phyloP scores from a whole-genome alignment of 2,329 filamentous ascomycete species.

The Mycosphaerella sp. region DNA sequence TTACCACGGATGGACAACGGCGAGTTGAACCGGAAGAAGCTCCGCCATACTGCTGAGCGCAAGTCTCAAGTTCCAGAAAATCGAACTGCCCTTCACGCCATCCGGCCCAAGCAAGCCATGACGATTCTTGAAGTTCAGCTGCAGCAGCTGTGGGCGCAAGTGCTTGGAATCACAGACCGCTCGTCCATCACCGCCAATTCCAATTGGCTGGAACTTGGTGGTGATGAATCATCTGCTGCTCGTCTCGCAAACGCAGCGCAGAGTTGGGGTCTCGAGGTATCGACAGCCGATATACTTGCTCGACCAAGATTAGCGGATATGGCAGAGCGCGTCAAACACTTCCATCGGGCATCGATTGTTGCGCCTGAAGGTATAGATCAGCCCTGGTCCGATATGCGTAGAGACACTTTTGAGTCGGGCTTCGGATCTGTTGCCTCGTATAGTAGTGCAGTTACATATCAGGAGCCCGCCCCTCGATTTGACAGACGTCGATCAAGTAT shows the following conservation, averaged over 20 bases:
- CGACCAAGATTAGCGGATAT: constrained; percentile 8
- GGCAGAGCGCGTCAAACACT: constrained; percentile 12
- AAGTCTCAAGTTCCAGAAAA: constrained; percentile 5
- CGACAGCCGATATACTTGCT: constrained; percentile 4
- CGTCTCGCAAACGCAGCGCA: constrained; percentile 1
- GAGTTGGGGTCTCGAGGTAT: constrained; percentile 8
- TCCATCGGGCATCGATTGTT: constrained; percentile 6
- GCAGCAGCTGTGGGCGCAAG: constrained; percentile 11
- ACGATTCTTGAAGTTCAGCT: constrained; percentile 11
- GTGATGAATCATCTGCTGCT: constrained; percentile 1
- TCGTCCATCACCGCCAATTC: constrained; percentile 9
- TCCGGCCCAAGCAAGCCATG: constrained; percentile 6
- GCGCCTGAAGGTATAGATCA: constrained; percentile 5
- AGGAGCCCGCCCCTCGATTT: background rate
- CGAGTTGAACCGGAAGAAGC: constrained; percentile 58
- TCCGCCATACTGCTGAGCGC: constrained; percentile 34
- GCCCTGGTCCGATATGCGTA: constrained; percentile 8
- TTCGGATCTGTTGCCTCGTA: constrained; percentile 1
- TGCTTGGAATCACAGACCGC: constrained; percentile 9
- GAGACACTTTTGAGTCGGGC: constrained; percentile 6
- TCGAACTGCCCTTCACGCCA: constrained; percentile 1
- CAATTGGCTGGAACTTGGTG: constrained; percentile 7
- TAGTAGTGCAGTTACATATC: background rate
- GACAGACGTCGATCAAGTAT: constrained; percentile 7
- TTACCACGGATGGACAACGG: constrained; percentile 68